A percentile compares a stretch with the other conserved stretches of the same genome.
Evolutionary conservation across 1,284 basidiomycete species (phyloP).

Genomic region (Pyrrhoderma lamaoense): DNA sequence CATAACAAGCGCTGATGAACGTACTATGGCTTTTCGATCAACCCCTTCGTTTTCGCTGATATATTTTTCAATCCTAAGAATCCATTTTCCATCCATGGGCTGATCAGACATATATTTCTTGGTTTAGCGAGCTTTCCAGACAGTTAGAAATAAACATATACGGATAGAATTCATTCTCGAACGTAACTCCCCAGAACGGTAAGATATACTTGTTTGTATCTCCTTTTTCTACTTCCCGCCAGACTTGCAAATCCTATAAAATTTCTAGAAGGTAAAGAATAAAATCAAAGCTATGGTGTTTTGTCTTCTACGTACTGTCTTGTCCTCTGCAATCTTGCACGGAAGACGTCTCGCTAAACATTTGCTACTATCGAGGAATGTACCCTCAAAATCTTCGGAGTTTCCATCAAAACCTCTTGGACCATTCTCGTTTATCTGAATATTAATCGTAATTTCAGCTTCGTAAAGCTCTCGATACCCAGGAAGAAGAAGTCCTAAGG

Average conservation of each 20-base stretch:
- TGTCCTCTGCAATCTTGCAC: slow-evolving; percentile 39
- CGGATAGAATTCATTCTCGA: slow-evolving; percentile 47
- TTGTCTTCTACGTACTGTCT: slow-evolving; percentile 30
- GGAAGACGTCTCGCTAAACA: slow-evolving; percentile 50
- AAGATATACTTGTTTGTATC: slow-evolving; percentile 45
- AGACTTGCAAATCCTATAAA: slow-evolving; percentile 47
- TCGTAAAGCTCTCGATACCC: slow-evolving; percentile 43
- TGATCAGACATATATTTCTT: slow-evolving; percentile 42
- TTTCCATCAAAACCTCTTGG: slow-evolving; percentile 39
- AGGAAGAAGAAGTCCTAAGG: slow-evolving; percentile 43
- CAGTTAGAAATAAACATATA: slow-evolving; percentile 23
- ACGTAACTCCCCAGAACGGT: slow-evolving; percentile 49
- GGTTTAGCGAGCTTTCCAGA: background rate
- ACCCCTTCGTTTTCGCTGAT: slow-evolving; percentile 31
- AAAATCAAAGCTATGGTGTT: background rate
- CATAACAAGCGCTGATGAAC: too few relatives aligned
- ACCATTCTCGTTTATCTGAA: too few relatives aligned
- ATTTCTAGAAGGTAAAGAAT: slow-evolving; percentile 31
- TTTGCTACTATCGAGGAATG: slow-evolving; percentile 45
- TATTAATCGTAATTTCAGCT: slow-evolving; percentile 40
- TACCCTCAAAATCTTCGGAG: slow-evolving; percentile 46
- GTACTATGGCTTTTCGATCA: slow-evolving; percentile 33
- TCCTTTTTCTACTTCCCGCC: slow-evolving; percentile 44
- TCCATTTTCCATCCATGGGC: slow-evolving; percentile 50
- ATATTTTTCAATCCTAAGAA: too few relatives aligned